Evolutionary conservation across 1,284 basidiomycete genomes (phyloP).

Genomic region (Papiliotrema nemorosa): DNA sequence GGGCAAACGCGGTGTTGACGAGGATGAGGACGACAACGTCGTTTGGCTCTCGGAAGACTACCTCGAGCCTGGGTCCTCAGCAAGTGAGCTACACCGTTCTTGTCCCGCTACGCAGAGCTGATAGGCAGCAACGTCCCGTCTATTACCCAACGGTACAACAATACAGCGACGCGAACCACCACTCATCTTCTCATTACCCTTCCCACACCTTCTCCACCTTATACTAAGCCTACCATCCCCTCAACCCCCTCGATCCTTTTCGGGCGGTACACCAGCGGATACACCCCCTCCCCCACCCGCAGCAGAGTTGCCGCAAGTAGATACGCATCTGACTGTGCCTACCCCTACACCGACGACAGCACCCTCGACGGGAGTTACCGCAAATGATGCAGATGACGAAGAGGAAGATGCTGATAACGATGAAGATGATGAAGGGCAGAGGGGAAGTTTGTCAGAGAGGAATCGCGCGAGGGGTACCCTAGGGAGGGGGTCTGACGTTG

Average conservation of each 20-base stretch:
- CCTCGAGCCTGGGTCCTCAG: not conserved
- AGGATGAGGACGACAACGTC: conserved; percentile 4
- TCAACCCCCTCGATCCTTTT: conserved; percentile 20
- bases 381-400: not conserved
- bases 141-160: not conserved
- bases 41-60: conserved; percentile 10
- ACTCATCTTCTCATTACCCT: conserved; percentile 31
- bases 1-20: not conserved
- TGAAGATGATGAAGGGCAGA: not conserved
- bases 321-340: too few relatives aligned
- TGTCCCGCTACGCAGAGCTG: too few relatives aligned
- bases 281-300: conserved; percentile 18
- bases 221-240: conserved; percentile 32
- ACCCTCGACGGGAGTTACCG: not conserved
- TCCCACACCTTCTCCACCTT: conserved; percentile 27
- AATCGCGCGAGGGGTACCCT: not conserved
- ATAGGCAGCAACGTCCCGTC: not conserved
- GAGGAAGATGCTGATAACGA: conserved; percentile 1
- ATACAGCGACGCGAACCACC: conserved; percentile 25
- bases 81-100: too few relatives aligned
- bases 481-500: not conserved
- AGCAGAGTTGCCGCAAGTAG: not conserved
- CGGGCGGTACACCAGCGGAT: conserved; percentile 30
- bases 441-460: not conserved
- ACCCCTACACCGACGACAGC: not conserved